phyloP scores from a whole-genome alignment of 1,284 basidiomycete species.

The Boletus smithii region DNA sequence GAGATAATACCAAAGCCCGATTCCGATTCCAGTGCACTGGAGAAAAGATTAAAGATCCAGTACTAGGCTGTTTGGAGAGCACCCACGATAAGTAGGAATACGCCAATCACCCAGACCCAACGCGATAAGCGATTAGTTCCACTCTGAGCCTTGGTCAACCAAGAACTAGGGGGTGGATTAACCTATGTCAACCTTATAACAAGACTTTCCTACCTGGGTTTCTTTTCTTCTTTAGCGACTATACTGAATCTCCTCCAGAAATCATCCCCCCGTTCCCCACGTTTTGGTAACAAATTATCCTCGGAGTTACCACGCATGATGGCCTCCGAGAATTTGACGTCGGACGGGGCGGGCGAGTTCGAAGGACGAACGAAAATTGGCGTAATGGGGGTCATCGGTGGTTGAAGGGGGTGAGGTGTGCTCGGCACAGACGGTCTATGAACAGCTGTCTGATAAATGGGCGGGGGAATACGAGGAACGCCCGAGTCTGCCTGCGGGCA shows the following conservation, averaged over 20 bases:
- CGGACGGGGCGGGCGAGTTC: constrained; percentile 38
- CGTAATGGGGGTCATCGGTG: constrained; percentile 72
- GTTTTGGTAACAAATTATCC: constrained; percentile 59
- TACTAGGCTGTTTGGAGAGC: background rate
- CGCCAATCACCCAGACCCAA: constrained; percentile 66
- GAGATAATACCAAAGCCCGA: constrained; percentile 58
- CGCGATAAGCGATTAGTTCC: constrained; percentile 51
- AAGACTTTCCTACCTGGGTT: constrained; percentile 45
- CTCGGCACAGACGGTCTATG: constrained; percentile 36
- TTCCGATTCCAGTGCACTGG: constrained; percentile 49
- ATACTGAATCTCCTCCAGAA: constrained; percentile 85
- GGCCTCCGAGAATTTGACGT: constrained; percentile 51
- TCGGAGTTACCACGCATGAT: constrained; percentile 70
- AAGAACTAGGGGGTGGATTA: constrained; percentile 42
- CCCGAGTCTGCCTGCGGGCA: constrained; percentile 25
- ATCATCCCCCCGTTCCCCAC: constrained; percentile 71
- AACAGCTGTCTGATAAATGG: constrained; percentile 35
- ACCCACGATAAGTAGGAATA: constrained; percentile 55
- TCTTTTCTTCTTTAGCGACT: constrained; percentile 68
- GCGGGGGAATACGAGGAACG: constrained; percentile 30
- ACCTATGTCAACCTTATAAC: background rate
- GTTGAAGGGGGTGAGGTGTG: constrained; percentile 68
- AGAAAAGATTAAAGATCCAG: background rate
- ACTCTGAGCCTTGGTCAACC: constrained; percentile 62
- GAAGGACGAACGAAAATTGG: constrained; percentile 71